A percentile compares a stretch with the other conserved stretches of the same genome.
phyloP scores from a whole-genome alignment of 768 basidiomycete species.

The Lactifluus hygrophoroides region DNA sequence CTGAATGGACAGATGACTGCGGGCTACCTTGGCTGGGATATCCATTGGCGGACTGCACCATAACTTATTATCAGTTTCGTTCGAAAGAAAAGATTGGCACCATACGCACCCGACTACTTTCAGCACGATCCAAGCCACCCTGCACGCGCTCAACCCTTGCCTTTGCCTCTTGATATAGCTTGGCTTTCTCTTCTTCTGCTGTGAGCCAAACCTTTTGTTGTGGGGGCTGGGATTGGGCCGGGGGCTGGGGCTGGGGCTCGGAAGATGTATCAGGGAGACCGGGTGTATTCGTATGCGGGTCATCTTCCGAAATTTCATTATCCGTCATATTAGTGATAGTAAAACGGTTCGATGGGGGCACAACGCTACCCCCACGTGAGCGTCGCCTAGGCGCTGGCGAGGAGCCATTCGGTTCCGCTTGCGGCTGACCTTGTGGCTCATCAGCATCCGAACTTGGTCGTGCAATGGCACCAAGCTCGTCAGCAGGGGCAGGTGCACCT shows the following conservation, averaged over 20 bases:
- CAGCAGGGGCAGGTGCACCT: neutral
- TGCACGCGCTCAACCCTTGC: conserved; percentile 34
- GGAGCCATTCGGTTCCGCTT: conserved; percentile 9
- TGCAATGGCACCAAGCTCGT: conserved; percentile 14
- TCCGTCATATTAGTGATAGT: conserved; percentile 38
- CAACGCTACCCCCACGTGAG: conserved; percentile 27
- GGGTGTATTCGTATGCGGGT: conserved; percentile 26
- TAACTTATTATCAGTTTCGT: neutral
- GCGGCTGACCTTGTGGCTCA: conserved; percentile 3
- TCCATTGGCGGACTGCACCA: conserved; percentile 1
- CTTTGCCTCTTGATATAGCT: conserved; percentile 34
- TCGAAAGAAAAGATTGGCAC: neutral
- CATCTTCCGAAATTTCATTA: conserved; percentile 35
- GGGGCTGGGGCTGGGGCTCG: neutral
- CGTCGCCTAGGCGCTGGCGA: conserved; percentile 22
- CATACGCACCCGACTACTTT: conserved; percentile 23
- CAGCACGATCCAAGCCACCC: conserved; percentile 25
- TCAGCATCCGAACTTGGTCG: conserved; percentile 15
- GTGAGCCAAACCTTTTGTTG: conserved; percentile 21
- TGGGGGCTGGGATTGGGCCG: neutral
- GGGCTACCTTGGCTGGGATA: conserved; percentile 13
- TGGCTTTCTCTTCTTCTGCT: conserved; percentile 41
- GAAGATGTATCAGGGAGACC: neutral
- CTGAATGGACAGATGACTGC: conserved; percentile 21
- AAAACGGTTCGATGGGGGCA: conserved; percentile 26